Conservation (phyloP, 208 protist genomes). For the Strigomonas culicis region DNA sequence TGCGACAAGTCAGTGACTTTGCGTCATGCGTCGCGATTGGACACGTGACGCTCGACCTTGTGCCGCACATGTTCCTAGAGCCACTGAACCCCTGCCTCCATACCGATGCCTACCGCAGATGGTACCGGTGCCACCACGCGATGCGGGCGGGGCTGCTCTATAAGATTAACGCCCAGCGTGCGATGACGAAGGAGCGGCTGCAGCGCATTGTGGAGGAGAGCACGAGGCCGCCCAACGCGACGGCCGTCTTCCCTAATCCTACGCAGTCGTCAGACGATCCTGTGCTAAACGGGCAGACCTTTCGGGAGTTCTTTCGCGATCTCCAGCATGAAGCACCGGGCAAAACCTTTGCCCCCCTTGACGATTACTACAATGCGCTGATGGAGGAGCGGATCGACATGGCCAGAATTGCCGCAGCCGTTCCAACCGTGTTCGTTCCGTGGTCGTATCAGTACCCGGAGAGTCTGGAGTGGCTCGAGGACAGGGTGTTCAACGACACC, state of each 20-base stretch:
- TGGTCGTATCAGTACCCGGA: slow-evolving; percentile 62
- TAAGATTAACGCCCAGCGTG: slow-evolving; percentile 48
- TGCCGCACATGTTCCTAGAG: slow-evolving; percentile 53
- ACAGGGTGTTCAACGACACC: slow-evolving; percentile 54
- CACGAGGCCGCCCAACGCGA: slow-evolving; percentile 8
- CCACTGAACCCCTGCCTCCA: slow-evolving; percentile 51
- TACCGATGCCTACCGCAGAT: slow-evolving; percentile 41
- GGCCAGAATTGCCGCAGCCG: slow-evolving; percentile 36
- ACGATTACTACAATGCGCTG: slow-evolving; percentile 39
- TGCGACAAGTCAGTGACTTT: slow-evolving; percentile 61
- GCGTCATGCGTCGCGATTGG: slow-evolving; percentile 51
- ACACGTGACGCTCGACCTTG: slow-evolving; percentile 46
- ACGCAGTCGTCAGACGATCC: slow-evolving; percentile 29
- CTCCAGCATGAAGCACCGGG: slow-evolving; percentile 17
- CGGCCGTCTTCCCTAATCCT: slow-evolving; percentile 16
- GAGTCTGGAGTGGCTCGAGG: slow-evolving; percentile 57
- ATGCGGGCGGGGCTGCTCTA: slow-evolving; percentile 69
- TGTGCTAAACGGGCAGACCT: slow-evolving; percentile 16
- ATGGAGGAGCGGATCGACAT: slow-evolving; percentile 61
- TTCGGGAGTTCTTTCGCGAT: slow-evolving; percentile 2
- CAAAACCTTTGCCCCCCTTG: slow-evolving; percentile 22
- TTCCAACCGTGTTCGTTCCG: slow-evolving; percentile 69
- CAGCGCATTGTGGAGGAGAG: slow-evolving; percentile 41
- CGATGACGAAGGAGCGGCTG: slow-evolving; percentile 52
- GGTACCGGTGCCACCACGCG: slow-evolving; percentile 58